Evolutionary conservation across 768 basidiomycete genomes (phyloP), one percentile per base, ranked within the genome.

Genomic region (Lactifluus piperatus): DNA sequence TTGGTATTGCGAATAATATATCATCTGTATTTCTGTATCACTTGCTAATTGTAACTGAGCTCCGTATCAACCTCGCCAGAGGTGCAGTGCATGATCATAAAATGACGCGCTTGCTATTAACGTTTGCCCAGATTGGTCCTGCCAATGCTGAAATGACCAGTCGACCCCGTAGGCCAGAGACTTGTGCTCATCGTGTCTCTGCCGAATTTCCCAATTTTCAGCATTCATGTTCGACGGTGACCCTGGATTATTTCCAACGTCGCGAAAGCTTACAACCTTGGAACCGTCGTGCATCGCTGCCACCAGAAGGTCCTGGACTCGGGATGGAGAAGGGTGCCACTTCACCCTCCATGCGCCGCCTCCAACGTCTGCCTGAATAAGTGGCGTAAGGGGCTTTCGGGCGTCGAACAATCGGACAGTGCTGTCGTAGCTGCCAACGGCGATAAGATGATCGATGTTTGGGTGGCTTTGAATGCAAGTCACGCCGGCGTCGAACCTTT

Each of bases 261-360:
- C 54, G 54, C 56, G 71, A 58, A 90, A 82, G 2, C 71, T 75
- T 47, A 93, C 70, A 6, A 95, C 77, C 68, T 97, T 97, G 79
- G 92, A 94, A 10, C 95, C 94, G 62, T 93, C 93, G 68, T 95
- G 94, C 97, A 98, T 99, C 68, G 90, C 93, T 0, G 94, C 97
- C n/a, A 93, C 83, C 20, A 97, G 79, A 2, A 98, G 77, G 67
- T 94, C 89, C 37, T 79, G 67, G 62, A 78, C 80, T 46, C 93
- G 79, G n/a, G 68, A 64, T 2, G 77, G 63, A 5, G 79, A 80
- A 7, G 94, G 93, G 71, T 98, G 93, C 92, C 94, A 99, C 71
- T 95, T 94, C 58, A 92, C 84, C 18, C 97, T 81, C 97, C 97
- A 99, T 11, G 84, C 89, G 3, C 97, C 97, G 13, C 97, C 97